phyloP scores from a whole-genome alignment of 345 rosid species.

The Dimocarpus longan region DNA sequence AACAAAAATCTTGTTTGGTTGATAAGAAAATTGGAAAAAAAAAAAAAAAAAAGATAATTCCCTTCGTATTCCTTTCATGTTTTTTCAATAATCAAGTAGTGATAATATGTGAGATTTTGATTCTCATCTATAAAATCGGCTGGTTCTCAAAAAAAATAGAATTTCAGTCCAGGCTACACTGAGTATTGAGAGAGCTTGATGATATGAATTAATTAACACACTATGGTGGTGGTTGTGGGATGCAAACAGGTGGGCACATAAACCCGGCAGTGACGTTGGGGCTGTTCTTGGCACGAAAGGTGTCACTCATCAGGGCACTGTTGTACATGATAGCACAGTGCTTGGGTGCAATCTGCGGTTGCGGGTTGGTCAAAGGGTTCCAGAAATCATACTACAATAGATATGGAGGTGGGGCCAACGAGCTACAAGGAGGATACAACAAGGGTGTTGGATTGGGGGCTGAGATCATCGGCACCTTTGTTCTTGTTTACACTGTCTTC shows the following conservation, averaged over 20 bases:
- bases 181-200: no score
- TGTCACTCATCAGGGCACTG: constrained; percentile 52
- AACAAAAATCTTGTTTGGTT: background rate
- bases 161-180: no score
- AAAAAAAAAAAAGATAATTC: no score
- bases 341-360: constrained; percentile 62
- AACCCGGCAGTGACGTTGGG: constrained; percentile 70
- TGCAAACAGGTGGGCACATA: constrained; percentile 55
- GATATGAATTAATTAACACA: no score
- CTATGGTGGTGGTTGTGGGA: no score
- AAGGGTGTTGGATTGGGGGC: constrained; percentile 73
- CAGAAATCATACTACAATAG: constrained; percentile 57
- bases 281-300: constrained; percentile 52
- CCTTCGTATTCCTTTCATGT: no score
- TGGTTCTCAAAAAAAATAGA: no score
- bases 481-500: constrained; percentile 80
- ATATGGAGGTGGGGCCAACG: constrained; percentile 70
- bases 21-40: background rate
- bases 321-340: constrained; percentile 64
- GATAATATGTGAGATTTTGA: no score
- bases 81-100: no score
- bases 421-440: constrained; percentile 44
- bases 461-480: constrained; percentile 77
- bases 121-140: no score
- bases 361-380: constrained; percentile 54